A percentile compares a stretch with the other conserved stretches of the same genome.
phyloP scores from a whole-genome alignment of 164 flowering plant genomes.

The Cinnamomum chago region DNA sequence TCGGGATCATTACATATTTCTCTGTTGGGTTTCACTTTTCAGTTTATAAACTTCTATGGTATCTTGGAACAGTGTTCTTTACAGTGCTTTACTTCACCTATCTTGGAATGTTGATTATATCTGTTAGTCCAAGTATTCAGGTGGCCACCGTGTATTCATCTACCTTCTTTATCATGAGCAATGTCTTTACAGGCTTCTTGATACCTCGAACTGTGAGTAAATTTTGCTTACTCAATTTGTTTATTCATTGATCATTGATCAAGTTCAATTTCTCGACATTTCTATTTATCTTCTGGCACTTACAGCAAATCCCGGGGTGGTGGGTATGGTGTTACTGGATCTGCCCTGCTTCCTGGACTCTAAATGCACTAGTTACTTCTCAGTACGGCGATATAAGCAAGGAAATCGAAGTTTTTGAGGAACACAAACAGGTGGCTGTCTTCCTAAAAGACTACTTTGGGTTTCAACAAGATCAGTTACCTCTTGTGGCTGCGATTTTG shows the following conservation, averaged over 20 bases:
- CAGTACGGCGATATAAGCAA: not conserved
- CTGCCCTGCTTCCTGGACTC: constrained; percentile 6
- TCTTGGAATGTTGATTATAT: constrained; percentile 43
- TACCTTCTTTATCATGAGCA: constrained; percentile 24
- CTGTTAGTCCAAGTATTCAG: constrained; percentile 35
- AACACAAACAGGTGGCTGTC: not conserved
- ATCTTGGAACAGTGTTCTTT: constrained; percentile 34
- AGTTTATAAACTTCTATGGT: constrained; percentile 42
- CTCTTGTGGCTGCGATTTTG: constrained; percentile 3
- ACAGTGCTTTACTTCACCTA: constrained; percentile 36
- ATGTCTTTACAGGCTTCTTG: constrained; percentile 44
- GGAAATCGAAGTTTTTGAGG: constrained; percentile 6
- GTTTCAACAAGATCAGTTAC: constrained; percentile 7
- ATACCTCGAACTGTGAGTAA: constrained; percentile 46
- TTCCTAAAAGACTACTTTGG: constrained; percentile 7
- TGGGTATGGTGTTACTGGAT: constrained; percentile 11
- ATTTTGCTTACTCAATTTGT: not conserved
- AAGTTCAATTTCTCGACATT: too few relatives aligned
- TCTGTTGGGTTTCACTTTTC: constrained; percentile 34
- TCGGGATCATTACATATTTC: constrained; percentile 34
- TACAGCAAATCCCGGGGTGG: constrained; percentile 10
- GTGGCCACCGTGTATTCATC: constrained; percentile 29
- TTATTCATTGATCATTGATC: not conserved
- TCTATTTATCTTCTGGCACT: not conserved
- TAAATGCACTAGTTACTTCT: constrained; percentile 5